Conservation (phyloP, 331 rosid species). For the Telfairia occidentalis region DNA sequence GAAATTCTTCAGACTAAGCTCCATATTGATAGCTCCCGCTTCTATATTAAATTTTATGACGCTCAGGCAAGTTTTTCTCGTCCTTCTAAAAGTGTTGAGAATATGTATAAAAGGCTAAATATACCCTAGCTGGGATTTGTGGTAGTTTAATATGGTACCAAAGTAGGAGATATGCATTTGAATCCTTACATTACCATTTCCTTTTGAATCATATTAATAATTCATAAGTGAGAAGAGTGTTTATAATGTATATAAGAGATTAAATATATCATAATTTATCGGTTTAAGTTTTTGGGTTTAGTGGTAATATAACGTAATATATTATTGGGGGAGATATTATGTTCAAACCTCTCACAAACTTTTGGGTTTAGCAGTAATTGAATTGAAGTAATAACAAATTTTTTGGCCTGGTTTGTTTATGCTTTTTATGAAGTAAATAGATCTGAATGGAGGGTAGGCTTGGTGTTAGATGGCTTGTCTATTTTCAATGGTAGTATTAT, state of each 20-base stretch:
- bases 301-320: neutral
- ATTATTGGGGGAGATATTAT: neutral
- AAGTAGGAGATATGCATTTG: neutral
- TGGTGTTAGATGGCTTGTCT: neutral
- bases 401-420: neutral
- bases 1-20: conserved; percentile 82
- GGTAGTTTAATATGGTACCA: neutral
- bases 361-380: neutral
- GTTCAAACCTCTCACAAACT: neutral
- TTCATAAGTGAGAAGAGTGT: neutral
- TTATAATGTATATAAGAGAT: neutral
- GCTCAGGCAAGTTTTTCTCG: conserved; percentile 39
- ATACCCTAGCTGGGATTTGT: neutral
- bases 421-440: neutral
- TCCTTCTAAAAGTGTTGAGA: neutral
- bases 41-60: conserved; percentile 81
- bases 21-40: conserved; percentile 68
- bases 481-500: neutral
- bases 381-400: neutral
- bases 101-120: neutral
- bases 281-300: neutral
- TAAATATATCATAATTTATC: neutral
- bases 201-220: neutral
- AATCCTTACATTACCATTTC: neutral
- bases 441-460: neutral